Evolutionary conservation across 768 basidiomycete genomes (phyloP), one percentile per base, ranked within the genome.

Genomic region (Serendipita sp.): DNA sequence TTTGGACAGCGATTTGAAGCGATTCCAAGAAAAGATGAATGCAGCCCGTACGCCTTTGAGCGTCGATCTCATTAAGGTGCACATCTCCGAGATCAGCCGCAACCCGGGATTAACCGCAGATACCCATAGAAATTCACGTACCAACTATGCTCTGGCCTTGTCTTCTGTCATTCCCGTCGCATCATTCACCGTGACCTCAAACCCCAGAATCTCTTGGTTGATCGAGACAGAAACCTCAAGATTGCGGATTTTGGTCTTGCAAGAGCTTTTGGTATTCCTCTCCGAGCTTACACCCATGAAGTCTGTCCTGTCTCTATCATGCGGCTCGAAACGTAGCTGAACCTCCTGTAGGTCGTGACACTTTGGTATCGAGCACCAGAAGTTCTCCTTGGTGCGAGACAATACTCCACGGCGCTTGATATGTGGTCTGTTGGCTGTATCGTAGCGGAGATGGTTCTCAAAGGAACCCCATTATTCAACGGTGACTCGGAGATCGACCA

Each of bases 391-490:
- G 95, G 95, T 31, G 88, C 90, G 3, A 84, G 94, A 44, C 93
- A 98, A 72, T 99, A 99, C 75, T 86, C 91, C 16, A 99, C 96
- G 1, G 90, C 92, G 2, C 89, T 99, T 69, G 96, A 99, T 75
- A 96, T 98, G 91, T 99, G 96, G 96, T 94, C 91, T n/a, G 95
- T 99, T 22, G 96, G 74, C 0, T 97, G 94, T 70, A 98, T 99
- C 71, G 91, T 96, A 70, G 95, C 95, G 5, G 96, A 99, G 76
- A 97, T 98, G 95, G 86, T 91, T 61, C 90, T 94, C 87, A 80
- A 83, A 64, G 88, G 67, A 73, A 84, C 71, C 82, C 82, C 95
- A 1, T 78, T 97, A 13, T 99, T 99, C 81, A 95, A 96, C 24
- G 96, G 96, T 3, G 96, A 99, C 75, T 98, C 96, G 28, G 96